Evolutionary conservation across 1,284 basidiomycete species (phyloP), one percentile per base, ranked within the genome.

Genomic region (Anthracocystis setariae): DNA sequence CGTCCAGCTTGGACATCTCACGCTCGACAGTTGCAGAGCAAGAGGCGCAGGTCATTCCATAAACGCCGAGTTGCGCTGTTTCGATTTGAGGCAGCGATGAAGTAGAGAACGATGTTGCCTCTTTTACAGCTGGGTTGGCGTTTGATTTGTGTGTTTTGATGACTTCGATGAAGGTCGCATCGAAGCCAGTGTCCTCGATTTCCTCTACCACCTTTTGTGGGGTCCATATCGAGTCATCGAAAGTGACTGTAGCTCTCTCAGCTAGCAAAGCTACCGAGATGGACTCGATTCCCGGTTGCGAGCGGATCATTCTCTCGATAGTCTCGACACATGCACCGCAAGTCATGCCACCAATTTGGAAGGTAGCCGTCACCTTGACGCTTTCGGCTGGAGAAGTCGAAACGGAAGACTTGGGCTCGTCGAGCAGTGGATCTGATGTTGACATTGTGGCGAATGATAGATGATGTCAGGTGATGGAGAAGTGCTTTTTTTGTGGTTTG

Each of bases 241-340:
- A 98, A 80, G 93, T 92, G 72, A 99, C 86, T 32, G 93, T 88
- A 3, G 91, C 95, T 24, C 93, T 89, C 84, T 99, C 95, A 10
- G 96, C 92, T 24, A 99, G 87, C 18, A 99, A 86, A 15, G 95
- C 94, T 21, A 99, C 94, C 79, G 93, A 92, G 61, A 97, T 86
- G 8, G 90, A 91, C 60, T 89, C 84, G 56, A 99, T 94, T 21
- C 96, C 96, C 20, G 88, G 85, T 83, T 95, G 92, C 12, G 86
- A 86, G 64, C 90, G 86, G n/a, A 99, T 87, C 86, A 92, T 92
- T 21, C 89, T 88, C 83, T 99, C 96, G 73, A 98, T 98, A n/a
- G 92, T 89, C 62, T 92, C 90, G n/a, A 94, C 92, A 78, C 92
- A 94, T 39, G 92, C 86, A 9, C 92, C 90, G 78, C 92, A 94